Evolutionary conservation across 2,329 filamentous ascomycete species (phyloP).

Genomic region (Ophiocordyceps australis): DNA sequence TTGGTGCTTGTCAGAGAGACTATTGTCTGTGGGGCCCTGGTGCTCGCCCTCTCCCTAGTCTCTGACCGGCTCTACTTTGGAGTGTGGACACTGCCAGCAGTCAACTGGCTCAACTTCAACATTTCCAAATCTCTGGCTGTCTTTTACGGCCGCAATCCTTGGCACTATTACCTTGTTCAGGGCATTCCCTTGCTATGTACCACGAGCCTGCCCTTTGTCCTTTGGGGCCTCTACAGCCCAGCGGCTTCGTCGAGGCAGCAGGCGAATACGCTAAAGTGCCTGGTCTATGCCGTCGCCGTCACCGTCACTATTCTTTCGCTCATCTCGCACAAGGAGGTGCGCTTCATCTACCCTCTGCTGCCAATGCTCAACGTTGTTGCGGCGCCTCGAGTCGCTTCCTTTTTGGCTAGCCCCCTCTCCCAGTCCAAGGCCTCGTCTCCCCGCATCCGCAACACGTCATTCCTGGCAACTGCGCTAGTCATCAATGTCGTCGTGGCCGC

Average conservation of each 20-base stretch:
- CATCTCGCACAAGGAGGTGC: conserved; percentile 90
- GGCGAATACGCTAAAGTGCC: conserved; percentile 15
- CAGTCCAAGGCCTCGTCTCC: conserved; percentile 9
- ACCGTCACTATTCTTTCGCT: conserved; percentile 50
- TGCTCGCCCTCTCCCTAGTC: conserved; percentile 44
- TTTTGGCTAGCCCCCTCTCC: conserved; percentile 32
- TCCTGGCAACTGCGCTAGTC: conserved; percentile 39
- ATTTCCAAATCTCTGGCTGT: conserved; percentile 70
- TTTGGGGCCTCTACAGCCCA: conserved; percentile 41
- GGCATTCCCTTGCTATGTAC: conserved; percentile 77
- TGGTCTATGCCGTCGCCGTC: conserved; percentile 39
- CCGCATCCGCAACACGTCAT: conserved; percentile 28
- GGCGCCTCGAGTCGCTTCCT: conserved; percentile 45
- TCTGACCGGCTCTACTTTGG: conserved; percentile 69
- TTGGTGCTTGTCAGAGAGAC: conserved; percentile 47
- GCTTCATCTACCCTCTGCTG: conserved; percentile 87
- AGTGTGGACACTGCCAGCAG: conserved; percentile 72
- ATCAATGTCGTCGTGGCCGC: conserved; percentile 53
- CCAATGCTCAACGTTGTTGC: conserved; percentile 72
- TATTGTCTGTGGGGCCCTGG: conserved; percentile 39
- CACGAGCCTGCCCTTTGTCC: conserved; percentile 61
- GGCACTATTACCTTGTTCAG: conserved; percentile 87
- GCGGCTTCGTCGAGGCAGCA: conserved; percentile 14
- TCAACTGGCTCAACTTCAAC: conserved; percentile 83
- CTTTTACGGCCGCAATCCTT: conserved; percentile 81